Evolutionary conservation across 805 yeast genomes (phyloP).

Genomic region (Cyberlindnera suaveolens): DNA sequence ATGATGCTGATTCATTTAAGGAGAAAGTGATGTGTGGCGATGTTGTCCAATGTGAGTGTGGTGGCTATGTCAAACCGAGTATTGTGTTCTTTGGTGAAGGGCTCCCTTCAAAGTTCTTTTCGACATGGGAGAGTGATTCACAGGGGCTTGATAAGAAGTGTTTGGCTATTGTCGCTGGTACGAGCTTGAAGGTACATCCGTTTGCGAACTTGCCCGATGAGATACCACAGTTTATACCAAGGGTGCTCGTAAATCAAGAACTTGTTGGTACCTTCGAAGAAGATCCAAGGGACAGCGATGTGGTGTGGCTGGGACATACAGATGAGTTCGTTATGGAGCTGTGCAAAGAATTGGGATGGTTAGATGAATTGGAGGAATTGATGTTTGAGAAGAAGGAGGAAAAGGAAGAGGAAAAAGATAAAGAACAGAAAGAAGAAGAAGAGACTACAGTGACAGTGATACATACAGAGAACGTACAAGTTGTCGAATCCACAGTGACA

Average conservation of each 20-base stretch:
- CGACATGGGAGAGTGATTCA: conserved; percentile 53
- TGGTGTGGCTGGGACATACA: conserved; percentile 54
- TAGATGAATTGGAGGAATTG: conserved; percentile 33
- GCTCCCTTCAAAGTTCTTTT: conserved; percentile 66
- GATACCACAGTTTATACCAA: conserved; percentile 36
- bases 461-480: no score
- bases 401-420: neutral
- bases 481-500: no score
- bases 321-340: conserved; percentile 57
- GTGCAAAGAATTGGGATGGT: conserved; percentile 60
- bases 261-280: conserved; percentile 64
- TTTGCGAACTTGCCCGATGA: conserved; percentile 81
- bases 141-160: conserved; percentile 35
- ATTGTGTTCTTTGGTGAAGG: conserved; percentile 94
- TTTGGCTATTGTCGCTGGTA: conserved; percentile 85
- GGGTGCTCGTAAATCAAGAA: conserved; percentile 73
- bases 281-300: conserved; percentile 52
- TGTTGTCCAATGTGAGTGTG: conserved; percentile 53
- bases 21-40: conserved; percentile 28
- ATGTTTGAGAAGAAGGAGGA: conserved; percentile 11
- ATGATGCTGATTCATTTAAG: conserved; percentile 42
- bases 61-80: conserved; percentile 83
- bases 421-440: neutral
- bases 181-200: conserved; percentile 85
- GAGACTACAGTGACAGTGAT: neutral